These are phyloP conservation scores for Leccinellum albellum DNA, from an alignment of 768 basidiomycete species.

Conservation along the genomic window DNA sequence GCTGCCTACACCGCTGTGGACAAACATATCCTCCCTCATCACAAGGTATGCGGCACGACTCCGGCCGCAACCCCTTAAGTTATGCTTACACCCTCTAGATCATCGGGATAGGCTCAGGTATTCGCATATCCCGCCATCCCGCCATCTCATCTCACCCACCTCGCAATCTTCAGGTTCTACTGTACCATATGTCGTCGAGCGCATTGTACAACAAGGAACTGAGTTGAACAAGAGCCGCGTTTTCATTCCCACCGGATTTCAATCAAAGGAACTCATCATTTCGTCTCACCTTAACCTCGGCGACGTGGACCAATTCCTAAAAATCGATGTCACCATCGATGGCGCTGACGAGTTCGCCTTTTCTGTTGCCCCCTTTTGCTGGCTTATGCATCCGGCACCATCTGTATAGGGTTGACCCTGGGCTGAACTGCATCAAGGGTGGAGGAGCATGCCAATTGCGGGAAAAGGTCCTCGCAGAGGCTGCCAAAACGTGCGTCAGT, in stretches of 20 bases:
- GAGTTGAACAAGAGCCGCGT: conserved; percentile 75
- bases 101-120: conserved; percentile 86
- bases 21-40: conserved; percentile 73
- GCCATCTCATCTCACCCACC: background rate
- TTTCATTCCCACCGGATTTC: conserved; percentile 94
- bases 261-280: conserved; percentile 94
- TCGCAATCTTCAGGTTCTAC: conserved; percentile 63
- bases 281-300: conserved; percentile 71
- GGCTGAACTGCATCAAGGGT: conserved; percentile 93
- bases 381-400: background rate
- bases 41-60: conserved; percentile 57
- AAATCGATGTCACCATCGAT: conserved; percentile 95
- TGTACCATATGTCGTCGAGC: conserved; percentile 94
- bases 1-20: conserved; percentile 96
- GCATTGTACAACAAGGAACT: conserved; percentile 80
- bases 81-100: conserved; percentile 42
- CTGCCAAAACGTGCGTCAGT: conserved; percentile 68
- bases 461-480: conserved; percentile 97
- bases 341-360: conserved; percentile 88
- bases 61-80: background rate
- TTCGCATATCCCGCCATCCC: background rate
- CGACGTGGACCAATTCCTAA: conserved; percentile 84
- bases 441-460: conserved; percentile 95
- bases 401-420: conserved; percentile 66
- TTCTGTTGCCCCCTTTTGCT: background rate